These are phyloP conservation scores for Aureobasidium sp. DNA, from an alignment of 2,329 filamentous ascomycete genomes.

Conservation along the genomic window DNA sequence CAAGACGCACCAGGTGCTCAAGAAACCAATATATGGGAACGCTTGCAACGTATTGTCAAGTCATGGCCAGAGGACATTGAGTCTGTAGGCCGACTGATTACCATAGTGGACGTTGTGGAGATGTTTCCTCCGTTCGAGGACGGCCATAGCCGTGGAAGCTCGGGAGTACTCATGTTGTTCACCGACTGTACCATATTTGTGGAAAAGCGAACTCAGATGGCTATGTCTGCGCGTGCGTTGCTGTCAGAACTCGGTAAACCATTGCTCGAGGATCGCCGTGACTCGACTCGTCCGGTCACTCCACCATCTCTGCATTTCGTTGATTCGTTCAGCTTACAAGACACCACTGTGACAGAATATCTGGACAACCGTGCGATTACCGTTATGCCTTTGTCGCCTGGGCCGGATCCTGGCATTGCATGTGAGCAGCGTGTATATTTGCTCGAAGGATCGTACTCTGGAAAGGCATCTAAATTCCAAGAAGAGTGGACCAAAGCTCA, in stretches of 20 bases:
- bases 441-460: constrained; percentile 69
- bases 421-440: constrained; percentile 43
- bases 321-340: constrained; percentile 12
- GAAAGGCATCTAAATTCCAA: constrained; percentile 65
- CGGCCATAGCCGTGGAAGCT: constrained; percentile 38
- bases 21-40: constrained; percentile 65
- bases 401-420: constrained; percentile 2
- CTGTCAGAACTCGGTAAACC: constrained; percentile 80
- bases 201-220: constrained; percentile 58
- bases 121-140: constrained; percentile 62
- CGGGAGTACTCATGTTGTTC: constrained; percentile 74
- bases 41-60: constrained; percentile 68
- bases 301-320: constrained; percentile 65
- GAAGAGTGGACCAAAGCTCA: constrained; percentile 84
- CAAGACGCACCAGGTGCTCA: constrained; percentile 67
- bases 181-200: constrained; percentile 73
- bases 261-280: constrained; percentile 43
- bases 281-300: constrained; percentile 36
- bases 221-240: constrained; percentile 66
- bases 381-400: constrained; percentile 3
- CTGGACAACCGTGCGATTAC: constrained; percentile 15
- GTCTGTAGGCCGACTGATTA: constrained; percentile 63
- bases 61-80: constrained; percentile 63
- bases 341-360: constrained; percentile 15
- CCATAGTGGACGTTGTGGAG: constrained; percentile 73